Conservation (phyloP, 225 moss, liverwort and hornwort species). For the Thuidium tamariscinum region DNA sequence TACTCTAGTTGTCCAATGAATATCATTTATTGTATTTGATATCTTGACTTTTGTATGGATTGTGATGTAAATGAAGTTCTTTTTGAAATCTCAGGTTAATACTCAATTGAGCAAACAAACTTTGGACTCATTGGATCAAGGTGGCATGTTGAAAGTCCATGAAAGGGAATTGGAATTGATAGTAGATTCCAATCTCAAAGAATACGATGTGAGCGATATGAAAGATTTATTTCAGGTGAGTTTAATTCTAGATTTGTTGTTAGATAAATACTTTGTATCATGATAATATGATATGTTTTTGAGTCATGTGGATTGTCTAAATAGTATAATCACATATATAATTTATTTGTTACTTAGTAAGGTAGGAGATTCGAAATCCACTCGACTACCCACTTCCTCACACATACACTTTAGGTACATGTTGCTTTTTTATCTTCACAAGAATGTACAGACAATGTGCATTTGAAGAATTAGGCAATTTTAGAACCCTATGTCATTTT, state of each 20-base stretch:
- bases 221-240: not conserved
- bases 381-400: too few relatives aligned
- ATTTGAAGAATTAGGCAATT: too few relatives aligned
- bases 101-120: too few relatives aligned
- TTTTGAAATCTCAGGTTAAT: not conserved
- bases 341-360: not conserved
- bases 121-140: too few relatives aligned
- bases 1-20: not conserved
- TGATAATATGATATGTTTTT: fast-evolving
- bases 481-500: too few relatives aligned
- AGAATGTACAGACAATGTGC: too few relatives aligned
- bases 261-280: not conserved
- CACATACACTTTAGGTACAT: too few relatives aligned
- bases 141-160: too few relatives aligned
- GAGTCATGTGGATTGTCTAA: not conserved
- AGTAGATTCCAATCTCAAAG: not conserved
- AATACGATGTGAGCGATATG: not conserved
- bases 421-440: too few relatives aligned
- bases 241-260: not conserved
- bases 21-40: not conserved
- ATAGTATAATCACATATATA: not conserved
- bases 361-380: too few relatives aligned
- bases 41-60: not conserved
- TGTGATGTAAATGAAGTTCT: not conserved
- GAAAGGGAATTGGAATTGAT: not conserved